Percentiles rank a stretch among this genome's conserved stretches.
These are phyloP conservation scores for Pyrenochaeta sp. DNA, from an alignment of 2,329 filamentous ascomycete species.

Conservation along the genomic window DNA sequence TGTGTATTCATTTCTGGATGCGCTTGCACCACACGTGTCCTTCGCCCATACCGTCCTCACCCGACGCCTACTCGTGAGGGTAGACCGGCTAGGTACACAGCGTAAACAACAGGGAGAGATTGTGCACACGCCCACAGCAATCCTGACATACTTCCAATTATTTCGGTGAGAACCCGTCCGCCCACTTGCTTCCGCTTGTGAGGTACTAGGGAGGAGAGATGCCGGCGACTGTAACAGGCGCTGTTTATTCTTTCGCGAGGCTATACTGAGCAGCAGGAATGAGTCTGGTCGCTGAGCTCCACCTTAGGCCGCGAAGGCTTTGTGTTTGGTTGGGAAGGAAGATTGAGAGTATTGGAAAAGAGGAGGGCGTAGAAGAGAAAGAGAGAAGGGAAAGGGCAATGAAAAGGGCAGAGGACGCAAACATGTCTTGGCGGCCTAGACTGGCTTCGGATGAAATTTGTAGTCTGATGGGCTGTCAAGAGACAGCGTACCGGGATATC, in stretches of 20 bases:
- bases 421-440: no score
- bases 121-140: slow-evolving; percentile 16
- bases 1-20: not conserved
- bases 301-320: slow-evolving; percentile 57
- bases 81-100: slow-evolving; percentile 12
- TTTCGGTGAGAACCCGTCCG: slow-evolving; percentile 3
- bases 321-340: not conserved
- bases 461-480: not conserved
- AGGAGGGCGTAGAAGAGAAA: not conserved
- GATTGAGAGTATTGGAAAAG: not conserved
- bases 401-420: no score
- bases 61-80: slow-evolving; percentile 2
- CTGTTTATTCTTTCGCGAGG: slow-evolving; percentile 58
- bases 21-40: slow-evolving; percentile 1
- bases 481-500: not conserved
- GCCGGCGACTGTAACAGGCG: slow-evolving; percentile 36
- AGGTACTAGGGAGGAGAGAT: slow-evolving; percentile 11
- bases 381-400: not conserved
- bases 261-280: slow-evolving; percentile 65
- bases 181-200: not conserved
- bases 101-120: not conserved
- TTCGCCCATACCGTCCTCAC: slow-evolving; percentile 19
- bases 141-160: slow-evolving; percentile 3
- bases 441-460: not conserved
- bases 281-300: slow-evolving; percentile 61